These are phyloP conservation scores for Candida pini DNA, from an alignment of 805 yeast species.

Conservation along the genomic window DNA sequence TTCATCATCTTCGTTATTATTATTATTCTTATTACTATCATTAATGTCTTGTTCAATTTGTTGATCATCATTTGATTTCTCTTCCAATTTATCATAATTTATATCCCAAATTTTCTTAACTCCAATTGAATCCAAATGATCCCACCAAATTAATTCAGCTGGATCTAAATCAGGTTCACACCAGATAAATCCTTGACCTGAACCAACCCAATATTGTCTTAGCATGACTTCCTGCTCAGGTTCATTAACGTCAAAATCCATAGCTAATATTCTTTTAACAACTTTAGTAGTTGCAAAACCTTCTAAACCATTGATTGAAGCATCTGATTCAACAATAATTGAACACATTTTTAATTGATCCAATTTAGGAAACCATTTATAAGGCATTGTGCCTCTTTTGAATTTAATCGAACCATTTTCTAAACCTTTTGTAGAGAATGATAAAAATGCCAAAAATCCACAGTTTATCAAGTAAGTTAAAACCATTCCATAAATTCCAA, in stretches of 20 bases:
- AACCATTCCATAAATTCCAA: slow-evolving; percentile 40
- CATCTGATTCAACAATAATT: slow-evolving; percentile 60
- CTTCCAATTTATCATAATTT: slow-evolving; percentile 16
- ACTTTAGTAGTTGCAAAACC: slow-evolving; percentile 33
- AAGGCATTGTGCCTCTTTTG: slow-evolving; percentile 59
- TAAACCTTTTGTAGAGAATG: slow-evolving; percentile 43
- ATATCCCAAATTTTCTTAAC: slow-evolving; percentile 28
- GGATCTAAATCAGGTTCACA: slow-evolving; percentile 89
- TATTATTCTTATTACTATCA: background rate
- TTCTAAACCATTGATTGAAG: slow-evolving; percentile 40
- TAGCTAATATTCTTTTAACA: slow-evolving; percentile 28
- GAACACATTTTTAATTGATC: slow-evolving; percentile 67
- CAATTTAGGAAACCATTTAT: slow-evolving; percentile 57
- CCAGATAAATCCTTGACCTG: slow-evolving; percentile 87
- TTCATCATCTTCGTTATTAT: slow-evolving; percentile 1
- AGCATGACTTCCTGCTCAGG: slow-evolving; percentile 62
- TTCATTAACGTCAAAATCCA: slow-evolving; percentile 38
- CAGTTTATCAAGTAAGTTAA: slow-evolving; percentile 44
- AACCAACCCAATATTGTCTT: slow-evolving; percentile 82
- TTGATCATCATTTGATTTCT: background rate
- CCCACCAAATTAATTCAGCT: slow-evolving; percentile 47
- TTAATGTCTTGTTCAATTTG: background rate
- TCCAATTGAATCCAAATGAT: slow-evolving; percentile 26
- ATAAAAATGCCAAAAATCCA: slow-evolving; percentile 36
- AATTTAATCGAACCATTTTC: slow-evolving; percentile 53